These are phyloP conservation scores for Mycena rebaudengoi DNA, from an alignment of 768 basidiomycete genomes.

Conservation along the genomic window DNA sequence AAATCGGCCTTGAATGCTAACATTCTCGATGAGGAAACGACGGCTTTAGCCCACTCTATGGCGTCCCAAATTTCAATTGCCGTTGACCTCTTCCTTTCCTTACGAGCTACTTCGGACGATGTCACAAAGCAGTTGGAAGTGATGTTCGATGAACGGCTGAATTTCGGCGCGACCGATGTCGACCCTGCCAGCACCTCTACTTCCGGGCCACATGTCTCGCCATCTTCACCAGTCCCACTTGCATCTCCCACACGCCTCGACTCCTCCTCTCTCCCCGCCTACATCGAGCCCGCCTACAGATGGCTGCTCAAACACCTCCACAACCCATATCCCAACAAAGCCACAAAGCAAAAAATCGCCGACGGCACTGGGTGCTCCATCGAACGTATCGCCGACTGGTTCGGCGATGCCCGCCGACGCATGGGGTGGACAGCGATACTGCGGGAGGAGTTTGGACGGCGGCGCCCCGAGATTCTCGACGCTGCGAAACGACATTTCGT, in stretches of 20 bases:
- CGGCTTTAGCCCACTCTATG: slow-evolving; percentile 10
- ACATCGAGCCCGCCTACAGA: slow-evolving; percentile 41
- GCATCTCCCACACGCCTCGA: not conserved
- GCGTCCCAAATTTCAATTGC: slow-evolving; percentile 25
- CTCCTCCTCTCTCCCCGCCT: slow-evolving; percentile 27
- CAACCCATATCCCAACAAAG: slow-evolving; percentile 58
- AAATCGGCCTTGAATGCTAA: not conserved
- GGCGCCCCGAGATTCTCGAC: slow-evolving; percentile 43
- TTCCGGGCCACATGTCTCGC: no score
- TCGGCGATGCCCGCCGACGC: slow-evolving; percentile 53
- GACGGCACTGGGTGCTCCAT: slow-evolving; percentile 27
- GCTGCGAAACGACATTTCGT: slow-evolving; percentile 48
- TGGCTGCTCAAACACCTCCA: slow-evolving; percentile 59
- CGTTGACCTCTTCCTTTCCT: slow-evolving; percentile 17
- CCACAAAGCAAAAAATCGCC: slow-evolving; percentile 39
- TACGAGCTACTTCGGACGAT: not conserved
- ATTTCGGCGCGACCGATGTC: no score
- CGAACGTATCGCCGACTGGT: slow-evolving; percentile 55
- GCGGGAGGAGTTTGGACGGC: slow-evolving; percentile 40
- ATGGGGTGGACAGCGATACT: slow-evolving; percentile 62
- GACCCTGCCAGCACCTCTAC: no score
- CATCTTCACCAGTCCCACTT: not conserved
- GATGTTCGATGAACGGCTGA: slow-evolving; percentile 19
- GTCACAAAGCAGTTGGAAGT: slow-evolving; percentile 19
- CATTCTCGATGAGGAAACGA: slow-evolving; percentile 16